Evolutionary conservation across 768 basidiomycete genomes (phyloP).

Genomic region (Hydnomerulius pinastri): DNA sequence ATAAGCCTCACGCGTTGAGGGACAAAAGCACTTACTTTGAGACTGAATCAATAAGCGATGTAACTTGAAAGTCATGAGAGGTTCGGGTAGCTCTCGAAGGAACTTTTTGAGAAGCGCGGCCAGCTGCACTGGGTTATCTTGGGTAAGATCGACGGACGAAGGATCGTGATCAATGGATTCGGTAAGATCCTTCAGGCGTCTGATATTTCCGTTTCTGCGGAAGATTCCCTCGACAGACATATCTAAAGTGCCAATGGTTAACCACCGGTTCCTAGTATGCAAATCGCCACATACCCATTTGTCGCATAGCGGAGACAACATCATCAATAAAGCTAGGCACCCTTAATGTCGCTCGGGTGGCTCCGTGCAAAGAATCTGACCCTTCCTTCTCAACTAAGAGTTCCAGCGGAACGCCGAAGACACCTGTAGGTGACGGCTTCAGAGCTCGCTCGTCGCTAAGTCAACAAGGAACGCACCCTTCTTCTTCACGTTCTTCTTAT

Average conservation of each 20-base stretch:
- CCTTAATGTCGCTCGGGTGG: constrained; percentile 78
- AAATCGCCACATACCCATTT: constrained; percentile 77
- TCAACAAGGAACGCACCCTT: constrained; percentile 56
- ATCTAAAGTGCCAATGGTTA: constrained; percentile 50
- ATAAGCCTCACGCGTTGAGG: constrained; percentile 3
- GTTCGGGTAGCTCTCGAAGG: constrained; percentile 93
- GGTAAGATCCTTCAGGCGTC: constrained; percentile 85
- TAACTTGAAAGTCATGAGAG: constrained; percentile 91
- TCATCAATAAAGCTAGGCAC: constrained; percentile 99
- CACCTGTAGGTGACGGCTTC: constrained; percentile 51
- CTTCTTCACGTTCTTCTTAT: constrained; percentile 91
- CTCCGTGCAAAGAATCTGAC: constrained; percentile 91
- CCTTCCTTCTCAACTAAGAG: constrained; percentile 92
- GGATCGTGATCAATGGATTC: constrained; percentile 96
- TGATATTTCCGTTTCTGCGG: constrained; percentile 96
- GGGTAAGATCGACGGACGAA: constrained; percentile 84
- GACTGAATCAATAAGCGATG: constrained; percentile 87
- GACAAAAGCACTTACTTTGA: constrained; percentile 62
- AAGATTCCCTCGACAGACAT: constrained; percentile 99
- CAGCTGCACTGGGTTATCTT: constrained; percentile 96
- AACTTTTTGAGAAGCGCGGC: constrained; percentile 98
- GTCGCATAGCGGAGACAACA: constrained; percentile 96
- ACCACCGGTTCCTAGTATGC: background rate
- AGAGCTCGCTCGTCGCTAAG: constrained; percentile 10
- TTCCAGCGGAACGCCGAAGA: constrained; percentile 93